Evolutionary conservation across 306 rosid genomes (phyloP).

Genomic region (Glycine soja): DNA sequence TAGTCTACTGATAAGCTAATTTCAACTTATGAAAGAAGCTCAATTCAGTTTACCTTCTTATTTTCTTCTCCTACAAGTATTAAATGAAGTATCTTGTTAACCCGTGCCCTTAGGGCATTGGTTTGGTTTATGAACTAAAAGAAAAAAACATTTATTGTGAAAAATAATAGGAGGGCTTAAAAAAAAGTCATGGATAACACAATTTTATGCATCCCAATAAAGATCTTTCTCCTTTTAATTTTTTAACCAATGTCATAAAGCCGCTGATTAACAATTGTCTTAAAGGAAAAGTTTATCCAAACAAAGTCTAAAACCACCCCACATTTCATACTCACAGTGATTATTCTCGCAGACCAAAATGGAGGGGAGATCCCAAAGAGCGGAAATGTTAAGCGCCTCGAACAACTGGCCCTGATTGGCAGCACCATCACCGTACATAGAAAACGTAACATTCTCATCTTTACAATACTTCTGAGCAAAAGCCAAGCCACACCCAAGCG

Average conservation of each 20-base stretch:
- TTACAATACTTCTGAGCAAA: constrained; percentile 77
- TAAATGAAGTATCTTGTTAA: no score
- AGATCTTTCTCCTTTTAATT: no score
- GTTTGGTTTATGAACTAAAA: no score
- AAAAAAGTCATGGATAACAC: no score
- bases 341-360: constrained; percentile 91
- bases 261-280: no score
- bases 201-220: no score
- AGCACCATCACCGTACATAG: constrained; percentile 86
- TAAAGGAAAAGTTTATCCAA: not conserved
- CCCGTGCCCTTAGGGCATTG: no score
- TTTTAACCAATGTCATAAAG: no score
- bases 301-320: not conserved
- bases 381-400: constrained; percentile 86
- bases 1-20: not conserved
- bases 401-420: constrained; percentile 92
- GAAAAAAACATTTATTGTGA: no score
- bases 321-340: constrained; percentile 66
- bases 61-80: no score
- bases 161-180: no score
- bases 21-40: not conserved
- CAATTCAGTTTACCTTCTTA: not conserved
- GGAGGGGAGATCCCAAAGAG: constrained; percentile 87
- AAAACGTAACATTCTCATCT: constrained; percentile 74
- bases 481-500: constrained; percentile 81